These are phyloP conservation scores for Suhomyces bolitotheri DNA, from an alignment of 1,139 yeast species.

Conservation along the genomic window DNA sequence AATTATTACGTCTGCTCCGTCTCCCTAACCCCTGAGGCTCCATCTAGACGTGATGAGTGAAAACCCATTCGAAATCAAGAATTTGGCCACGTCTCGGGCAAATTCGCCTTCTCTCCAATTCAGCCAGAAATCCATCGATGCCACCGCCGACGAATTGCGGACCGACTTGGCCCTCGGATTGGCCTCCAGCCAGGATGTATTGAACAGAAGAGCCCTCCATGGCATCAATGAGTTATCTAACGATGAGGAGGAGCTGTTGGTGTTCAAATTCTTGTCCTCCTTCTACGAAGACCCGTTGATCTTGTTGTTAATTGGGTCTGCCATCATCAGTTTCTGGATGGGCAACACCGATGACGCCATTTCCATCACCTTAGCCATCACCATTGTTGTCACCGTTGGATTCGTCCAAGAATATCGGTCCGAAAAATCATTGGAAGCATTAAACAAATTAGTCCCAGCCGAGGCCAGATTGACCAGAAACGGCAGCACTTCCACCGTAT, in stretches of 20 bases:
- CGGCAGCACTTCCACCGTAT: slow-evolving; percentile 69
- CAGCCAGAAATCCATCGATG: slow-evolving; percentile 59
- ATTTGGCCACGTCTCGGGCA: slow-evolving; percentile 24
- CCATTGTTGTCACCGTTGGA: slow-evolving; percentile 92
- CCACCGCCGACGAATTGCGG: slow-evolving; percentile 59
- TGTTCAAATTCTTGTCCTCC: slow-evolving; percentile 68
- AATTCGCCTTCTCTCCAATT: slow-evolving; percentile 52
- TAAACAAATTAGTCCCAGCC: slow-evolving; percentile 89
- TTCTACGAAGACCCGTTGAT: slow-evolving; percentile 91
- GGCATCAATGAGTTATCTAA: slow-evolving; percentile 74
- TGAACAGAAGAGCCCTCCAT: slow-evolving; percentile 67
- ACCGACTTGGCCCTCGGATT: slow-evolving; percentile 65
- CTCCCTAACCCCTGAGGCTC: neutral
- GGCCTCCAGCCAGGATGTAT: slow-evolving; percentile 64
- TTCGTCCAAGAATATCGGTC: slow-evolving; percentile 95
- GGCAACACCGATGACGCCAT: slow-evolving; percentile 93
- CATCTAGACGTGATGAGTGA: slow-evolving; percentile 27
- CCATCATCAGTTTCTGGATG: slow-evolving; percentile 80
- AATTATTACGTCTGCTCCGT: too few relatives aligned
- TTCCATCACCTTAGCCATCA: slow-evolving; percentile 81
- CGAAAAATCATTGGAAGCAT: slow-evolving; percentile 88
- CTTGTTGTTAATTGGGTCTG: slow-evolving; percentile 82
- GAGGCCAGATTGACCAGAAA: slow-evolving; percentile 86
- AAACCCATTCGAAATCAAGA: slow-evolving; percentile 31
- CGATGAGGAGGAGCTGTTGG: slow-evolving; percentile 74